Conservation (phyloP, 1,284 basidiomycete genomes). For the Naganishia liquefaciens region DNA sequence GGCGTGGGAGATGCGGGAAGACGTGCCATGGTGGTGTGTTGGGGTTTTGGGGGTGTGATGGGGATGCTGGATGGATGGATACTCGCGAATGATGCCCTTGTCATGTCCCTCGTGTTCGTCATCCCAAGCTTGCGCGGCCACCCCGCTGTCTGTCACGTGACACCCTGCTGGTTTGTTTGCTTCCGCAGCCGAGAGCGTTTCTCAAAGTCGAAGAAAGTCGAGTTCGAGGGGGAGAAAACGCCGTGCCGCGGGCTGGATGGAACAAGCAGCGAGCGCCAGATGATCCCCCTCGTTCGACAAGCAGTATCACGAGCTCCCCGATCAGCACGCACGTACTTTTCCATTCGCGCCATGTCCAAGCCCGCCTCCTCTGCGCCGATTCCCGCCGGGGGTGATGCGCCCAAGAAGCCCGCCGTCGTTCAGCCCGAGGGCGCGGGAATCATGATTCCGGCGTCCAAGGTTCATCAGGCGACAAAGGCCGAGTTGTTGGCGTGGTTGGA, state of each 20-base stretch:
- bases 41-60: neutral
- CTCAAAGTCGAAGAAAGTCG: too few species aligned
- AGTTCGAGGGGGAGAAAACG: too few species aligned
- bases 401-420: neutral
- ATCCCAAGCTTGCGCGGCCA: slow-evolving; percentile 25
- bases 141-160: too few species aligned
- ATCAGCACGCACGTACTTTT: slow-evolving; percentile 14
- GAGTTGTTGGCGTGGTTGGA: slow-evolving; percentile 48
- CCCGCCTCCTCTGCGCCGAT: slow-evolving; percentile 11
- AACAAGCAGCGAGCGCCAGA: neutral
- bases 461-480: slow-evolving; percentile 52
- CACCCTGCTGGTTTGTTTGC: too few species aligned
- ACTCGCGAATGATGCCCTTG: neutral
- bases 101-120: slow-evolving; percentile 11
- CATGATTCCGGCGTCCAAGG: slow-evolving; percentile 52
- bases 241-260: too few species aligned
- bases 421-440: slow-evolving; percentile 44
- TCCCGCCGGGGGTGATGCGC: neutral
- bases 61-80: neutral
- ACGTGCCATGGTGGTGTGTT: slow-evolving; percentile 5
- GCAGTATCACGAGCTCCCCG: neutral
- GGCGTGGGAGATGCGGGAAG: neutral
- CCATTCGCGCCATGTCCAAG: slow-evolving; percentile 14
- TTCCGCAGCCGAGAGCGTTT: too few species aligned
- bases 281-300: neutral